Evolutionary conservation across 352 stramenopile species (phyloP).

Genomic region (Phytophthora pluvialis): DNA sequence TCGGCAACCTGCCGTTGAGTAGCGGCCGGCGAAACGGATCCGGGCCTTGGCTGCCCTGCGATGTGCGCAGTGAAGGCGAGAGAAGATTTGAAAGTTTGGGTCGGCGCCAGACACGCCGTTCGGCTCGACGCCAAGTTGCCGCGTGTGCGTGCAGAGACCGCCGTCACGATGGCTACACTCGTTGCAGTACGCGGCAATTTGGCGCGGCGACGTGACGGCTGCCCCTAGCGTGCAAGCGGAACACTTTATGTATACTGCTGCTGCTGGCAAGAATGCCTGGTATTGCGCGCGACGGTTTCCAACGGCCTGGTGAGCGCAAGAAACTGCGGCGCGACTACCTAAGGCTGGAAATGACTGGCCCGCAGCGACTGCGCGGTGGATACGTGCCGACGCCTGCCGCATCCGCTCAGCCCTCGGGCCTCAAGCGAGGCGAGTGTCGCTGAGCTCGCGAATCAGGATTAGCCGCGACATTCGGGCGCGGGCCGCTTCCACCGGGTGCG

Average conservation of each 20-base stretch:
- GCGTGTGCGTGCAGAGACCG: too few species aligned
- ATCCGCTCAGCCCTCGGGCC: too few species aligned
- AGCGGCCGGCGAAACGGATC: neutral
- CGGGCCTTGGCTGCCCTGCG: neutral
- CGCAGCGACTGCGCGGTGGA: neutral
- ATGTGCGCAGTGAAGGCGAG: neutral
- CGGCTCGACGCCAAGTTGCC: neutral
- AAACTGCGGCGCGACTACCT: constrained; percentile 16
- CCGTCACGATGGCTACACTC: constrained; percentile 1
- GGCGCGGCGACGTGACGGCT: too few species aligned
- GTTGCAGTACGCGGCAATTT: neutral
- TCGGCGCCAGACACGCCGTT: constrained; percentile 3
- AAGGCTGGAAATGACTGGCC: constrained; percentile 6
- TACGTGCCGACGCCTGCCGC: neutral
- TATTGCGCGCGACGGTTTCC: neutral
- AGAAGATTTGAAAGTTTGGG: constrained; percentile 34
- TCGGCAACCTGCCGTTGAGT: neutral
- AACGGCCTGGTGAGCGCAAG: constrained; percentile 9
- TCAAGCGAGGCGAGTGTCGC: constrained; percentile 25
- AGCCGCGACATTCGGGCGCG: constrained; percentile 16
- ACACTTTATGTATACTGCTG: too few species aligned
- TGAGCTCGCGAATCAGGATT: constrained; percentile 27
- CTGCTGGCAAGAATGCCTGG: too few species aligned
- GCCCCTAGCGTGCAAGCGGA: too few species aligned
- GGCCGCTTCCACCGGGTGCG: constrained; percentile 5